Conservation (phyloP, 805 yeast genomes). For the Jamesozyma spencerorum region DNA sequence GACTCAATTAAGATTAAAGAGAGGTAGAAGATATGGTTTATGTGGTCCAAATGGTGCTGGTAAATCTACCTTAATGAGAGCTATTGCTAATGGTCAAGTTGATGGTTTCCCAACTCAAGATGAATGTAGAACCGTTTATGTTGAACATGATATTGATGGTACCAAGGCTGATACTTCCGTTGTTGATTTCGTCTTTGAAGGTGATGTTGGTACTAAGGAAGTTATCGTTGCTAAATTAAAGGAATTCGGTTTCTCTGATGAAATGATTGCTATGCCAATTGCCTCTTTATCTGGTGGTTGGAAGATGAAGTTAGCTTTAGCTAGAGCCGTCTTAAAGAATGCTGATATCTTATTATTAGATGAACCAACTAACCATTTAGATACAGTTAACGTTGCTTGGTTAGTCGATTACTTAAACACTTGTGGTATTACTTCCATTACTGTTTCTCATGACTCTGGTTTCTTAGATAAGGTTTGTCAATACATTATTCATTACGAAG, state of each 20-base stretch:
- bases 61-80: slow-evolving; percentile 97
- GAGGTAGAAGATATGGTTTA: slow-evolving; percentile 98
- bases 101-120: slow-evolving; percentile 99
- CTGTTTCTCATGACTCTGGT: slow-evolving; percentile 99
- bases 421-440: slow-evolving; percentile 97
- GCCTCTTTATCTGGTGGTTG: slow-evolving; percentile 99
- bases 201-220: slow-evolving; percentile 69
- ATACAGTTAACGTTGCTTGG: slow-evolving; percentile 99
- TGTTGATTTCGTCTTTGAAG: slow-evolving; percentile 73
- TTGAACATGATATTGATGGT: slow-evolving; percentile 99
- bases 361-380: slow-evolving; percentile 99
- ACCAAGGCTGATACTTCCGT: slow-evolving; percentile 94
- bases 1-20: slow-evolving; percentile 96
- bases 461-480: slow-evolving; percentile 96
- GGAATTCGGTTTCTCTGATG: slow-evolving; percentile 90
- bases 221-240: slow-evolving; percentile 63
- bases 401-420: slow-evolving; percentile 97
- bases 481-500: slow-evolving; percentile 99
- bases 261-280: slow-evolving; percentile 89
- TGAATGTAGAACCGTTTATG: slow-evolving; percentile 98
- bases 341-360: slow-evolving; percentile 96
- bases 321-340: slow-evolving; percentile 97
- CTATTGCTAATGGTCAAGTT: slow-evolving; percentile 95
- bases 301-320: slow-evolving; percentile 99
- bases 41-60: slow-evolving; percentile 99